Conservation (phyloP, 2,329 filamentous ascomycete species). For the Xylaria hypoxylon region DNA sequence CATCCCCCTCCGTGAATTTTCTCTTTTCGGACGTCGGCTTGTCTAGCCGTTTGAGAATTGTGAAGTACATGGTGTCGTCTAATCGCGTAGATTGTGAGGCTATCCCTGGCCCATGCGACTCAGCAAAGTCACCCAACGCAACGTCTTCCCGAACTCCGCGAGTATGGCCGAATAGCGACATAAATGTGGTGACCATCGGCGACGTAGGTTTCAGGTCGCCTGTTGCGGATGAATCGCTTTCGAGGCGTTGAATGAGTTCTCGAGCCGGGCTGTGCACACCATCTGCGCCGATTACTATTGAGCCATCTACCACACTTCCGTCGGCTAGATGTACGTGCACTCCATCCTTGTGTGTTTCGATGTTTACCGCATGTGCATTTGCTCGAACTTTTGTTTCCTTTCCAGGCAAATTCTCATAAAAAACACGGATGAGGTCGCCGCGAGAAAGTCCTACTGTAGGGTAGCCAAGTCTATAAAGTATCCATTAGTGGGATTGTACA, state of each 20-base stretch:
- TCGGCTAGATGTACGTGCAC: conserved; percentile 43
- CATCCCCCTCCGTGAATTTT: conserved; percentile 33
- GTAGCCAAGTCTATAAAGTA: conserved; percentile 34
- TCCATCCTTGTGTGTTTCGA: conserved; percentile 39
- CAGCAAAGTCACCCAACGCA: conserved; percentile 31
- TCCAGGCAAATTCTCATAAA: conserved; percentile 41
- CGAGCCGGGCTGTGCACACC: conserved; percentile 44
- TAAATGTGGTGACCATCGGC: conserved; percentile 29
- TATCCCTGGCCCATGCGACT: conserved; percentile 33
- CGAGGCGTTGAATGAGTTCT: conserved; percentile 34
- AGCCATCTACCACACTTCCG: conserved; percentile 42
- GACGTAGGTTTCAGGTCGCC: neutral
- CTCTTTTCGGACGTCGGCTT: conserved; percentile 20
- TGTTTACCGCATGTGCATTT: conserved; percentile 35
- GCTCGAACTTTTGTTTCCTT: conserved; percentile 36
- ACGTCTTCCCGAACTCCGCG: conserved; percentile 15
- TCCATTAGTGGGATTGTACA: neutral
- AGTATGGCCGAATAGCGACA: conserved; percentile 35
- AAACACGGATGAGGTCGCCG: conserved; percentile 35
- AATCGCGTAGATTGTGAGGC: conserved; percentile 32
- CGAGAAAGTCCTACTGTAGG: conserved; percentile 38
- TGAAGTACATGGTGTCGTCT: conserved; percentile 32
- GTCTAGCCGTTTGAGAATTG: conserved; percentile 27
- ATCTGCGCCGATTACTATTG: conserved; percentile 43
- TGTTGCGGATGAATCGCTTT: conserved; percentile 5